Evolutionary conservation across 2,329 filamentous ascomycete species (phyloP).

Genomic region (Phyllosticta citriasiana): DNA sequence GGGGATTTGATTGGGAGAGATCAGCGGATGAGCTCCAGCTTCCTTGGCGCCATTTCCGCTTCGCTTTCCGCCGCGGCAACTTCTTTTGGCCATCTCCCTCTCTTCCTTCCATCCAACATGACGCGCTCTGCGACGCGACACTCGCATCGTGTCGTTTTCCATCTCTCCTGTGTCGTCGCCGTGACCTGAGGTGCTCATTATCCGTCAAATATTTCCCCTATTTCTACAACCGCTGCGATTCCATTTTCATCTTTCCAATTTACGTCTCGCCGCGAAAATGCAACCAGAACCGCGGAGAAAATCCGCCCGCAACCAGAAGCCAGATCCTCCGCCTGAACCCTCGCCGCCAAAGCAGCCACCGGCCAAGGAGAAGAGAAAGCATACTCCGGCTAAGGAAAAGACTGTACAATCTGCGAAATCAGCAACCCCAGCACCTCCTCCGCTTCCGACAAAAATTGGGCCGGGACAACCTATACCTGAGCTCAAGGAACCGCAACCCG

Average conservation of each 20-base stretch:
- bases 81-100: conserved; percentile 1
- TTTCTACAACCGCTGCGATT: neutral
- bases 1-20: neutral
- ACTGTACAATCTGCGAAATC: neutral
- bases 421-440: conserved; percentile 14
- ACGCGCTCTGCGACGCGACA: neutral
- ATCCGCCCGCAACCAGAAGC: conserved; percentile 8
- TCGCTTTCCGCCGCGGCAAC: neutral
- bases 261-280: conserved; percentile 1
- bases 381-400: conserved; percentile 8
- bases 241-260: neutral
- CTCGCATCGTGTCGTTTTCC: neutral
- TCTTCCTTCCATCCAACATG: neutral
- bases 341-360: neutral
- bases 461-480: conserved; percentile 62
- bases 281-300: conserved; percentile 2
- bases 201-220: neutral
- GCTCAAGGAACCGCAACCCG: conserved; percentile 55
- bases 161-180: neutral
- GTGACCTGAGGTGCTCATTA: neutral
- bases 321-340: conserved; percentile 4
- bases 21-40: conserved; percentile 1
- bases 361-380: conserved; percentile 4
- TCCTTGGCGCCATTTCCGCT: neutral
- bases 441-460: conserved; percentile 53